Percentiles rank a stretch among this genome's conserved stretches.
Evolutionary conservation across 345 rosid genomes (phyloP).

Genomic region (Acer negundo): DNA sequence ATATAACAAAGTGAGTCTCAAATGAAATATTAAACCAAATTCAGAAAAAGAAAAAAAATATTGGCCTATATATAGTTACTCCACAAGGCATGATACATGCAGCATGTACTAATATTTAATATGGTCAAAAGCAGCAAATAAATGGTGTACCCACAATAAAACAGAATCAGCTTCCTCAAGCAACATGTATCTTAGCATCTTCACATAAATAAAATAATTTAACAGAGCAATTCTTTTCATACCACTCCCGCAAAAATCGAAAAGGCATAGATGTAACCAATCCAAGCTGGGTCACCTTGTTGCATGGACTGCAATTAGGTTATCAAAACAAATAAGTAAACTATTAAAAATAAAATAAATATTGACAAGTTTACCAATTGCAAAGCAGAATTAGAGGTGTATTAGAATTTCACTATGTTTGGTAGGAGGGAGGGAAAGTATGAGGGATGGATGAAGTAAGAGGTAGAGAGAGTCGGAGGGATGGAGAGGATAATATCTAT

Average conservation of each 20-base stretch:
- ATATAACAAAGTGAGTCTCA: too few relatives aligned
- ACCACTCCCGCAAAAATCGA: conserved; percentile 96
- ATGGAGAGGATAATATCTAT: too few relatives aligned
- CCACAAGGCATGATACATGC: neutral
- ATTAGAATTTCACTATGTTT: conserved; percentile 12
- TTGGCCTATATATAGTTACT: neutral
- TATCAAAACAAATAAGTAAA: conserved; percentile 25
- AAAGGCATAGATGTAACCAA: conserved; percentile 91
- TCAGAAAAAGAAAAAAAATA: too few relatives aligned
- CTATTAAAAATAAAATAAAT: neutral
- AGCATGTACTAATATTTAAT: neutral
- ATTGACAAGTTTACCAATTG: neutral
- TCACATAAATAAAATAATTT: conserved; percentile 6
- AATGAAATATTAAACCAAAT: too few relatives aligned
- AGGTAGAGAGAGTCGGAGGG: too few relatives aligned
- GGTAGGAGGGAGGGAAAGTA: too few relatives aligned
- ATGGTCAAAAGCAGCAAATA: neutral
- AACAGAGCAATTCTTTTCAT: conserved; percentile 31
- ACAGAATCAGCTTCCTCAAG: conserved; percentile 9
- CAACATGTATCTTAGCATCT: neutral
- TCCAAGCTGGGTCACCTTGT: conserved; percentile 88
- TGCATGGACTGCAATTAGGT: conserved; percentile 90
- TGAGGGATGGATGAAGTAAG: too few relatives aligned
- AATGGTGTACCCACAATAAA: neutral
- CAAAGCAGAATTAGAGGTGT: neutral